Evolutionary conservation across 805 yeast genomes (phyloP).

Genomic region (Blastobotrys chiropterorum): DNA sequence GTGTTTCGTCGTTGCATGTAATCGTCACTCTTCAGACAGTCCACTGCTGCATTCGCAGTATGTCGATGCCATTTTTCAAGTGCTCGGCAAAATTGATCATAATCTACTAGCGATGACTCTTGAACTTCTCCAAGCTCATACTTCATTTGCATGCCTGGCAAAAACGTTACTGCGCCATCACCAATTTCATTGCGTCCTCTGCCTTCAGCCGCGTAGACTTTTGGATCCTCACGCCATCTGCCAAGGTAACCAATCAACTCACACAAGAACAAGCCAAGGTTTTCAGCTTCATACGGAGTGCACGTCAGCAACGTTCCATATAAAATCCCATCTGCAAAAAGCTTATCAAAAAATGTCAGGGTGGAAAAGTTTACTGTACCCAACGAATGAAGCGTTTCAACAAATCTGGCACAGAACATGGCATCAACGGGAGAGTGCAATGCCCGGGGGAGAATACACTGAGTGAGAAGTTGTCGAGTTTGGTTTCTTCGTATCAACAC

Average conservation of each 20-base stretch:
- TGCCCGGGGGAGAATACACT: slow-evolving; percentile 69
- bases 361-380: slow-evolving; percentile 38
- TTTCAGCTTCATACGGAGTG: slow-evolving; percentile 75
- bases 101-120: slow-evolving; percentile 23
- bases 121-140: slow-evolving; percentile 11
- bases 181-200: slow-evolving; percentile 19
- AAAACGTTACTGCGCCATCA: slow-evolving; percentile 9
- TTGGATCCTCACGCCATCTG: slow-evolving; percentile 37
- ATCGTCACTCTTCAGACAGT: slow-evolving; percentile 41
- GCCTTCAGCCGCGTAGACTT: slow-evolving; percentile 29
- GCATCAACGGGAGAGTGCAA: slow-evolving; percentile 82
- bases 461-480: slow-evolving; percentile 42
- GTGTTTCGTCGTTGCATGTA: slow-evolving; percentile 79
- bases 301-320: slow-evolving; percentile 58
- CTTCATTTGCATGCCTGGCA: slow-evolving; percentile 24
- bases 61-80: slow-evolving; percentile 52
- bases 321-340: slow-evolving; percentile 46
- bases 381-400: slow-evolving; percentile 43
- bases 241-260: slow-evolving; percentile 47
- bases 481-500: slow-evolving; percentile 15
- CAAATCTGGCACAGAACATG: slow-evolving; percentile 54
- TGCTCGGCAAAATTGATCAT: slow-evolving; percentile 34
- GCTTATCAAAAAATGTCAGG: slow-evolving; percentile 35
- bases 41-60: slow-evolving; percentile 39
- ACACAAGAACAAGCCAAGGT: slow-evolving; percentile 66